These are phyloP conservation scores for Chlamydomonas urium DNA, from an alignment of 139 green algal genomes.

Conservation along the genomic window DNA sequence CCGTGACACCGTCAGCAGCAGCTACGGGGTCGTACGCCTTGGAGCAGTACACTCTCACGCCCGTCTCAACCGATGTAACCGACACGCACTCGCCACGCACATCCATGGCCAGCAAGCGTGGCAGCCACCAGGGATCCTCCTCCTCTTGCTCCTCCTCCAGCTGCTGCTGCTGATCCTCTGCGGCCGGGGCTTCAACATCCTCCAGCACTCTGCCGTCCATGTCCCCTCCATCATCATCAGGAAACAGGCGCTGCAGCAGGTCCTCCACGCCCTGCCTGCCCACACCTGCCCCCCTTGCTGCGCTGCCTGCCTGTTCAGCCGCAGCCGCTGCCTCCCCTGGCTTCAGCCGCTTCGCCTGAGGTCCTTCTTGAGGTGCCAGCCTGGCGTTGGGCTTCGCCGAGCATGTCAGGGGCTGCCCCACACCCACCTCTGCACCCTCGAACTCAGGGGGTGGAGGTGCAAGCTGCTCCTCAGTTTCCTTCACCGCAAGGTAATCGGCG, in stretches of 20 bases:
- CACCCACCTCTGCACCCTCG: background rate
- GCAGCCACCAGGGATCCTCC: background rate
- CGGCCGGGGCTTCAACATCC: too few relatives aligned
- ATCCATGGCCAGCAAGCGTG: constrained; percentile 2
- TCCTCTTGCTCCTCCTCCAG: background rate
- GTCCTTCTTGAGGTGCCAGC: background rate
- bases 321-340: too few relatives aligned
- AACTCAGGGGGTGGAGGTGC: background rate
- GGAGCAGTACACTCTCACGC: constrained; percentile 15
- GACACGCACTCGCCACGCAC: constrained; percentile 2
- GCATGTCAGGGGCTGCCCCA: background rate
- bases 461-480: background rate
- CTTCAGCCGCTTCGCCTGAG: background rate
- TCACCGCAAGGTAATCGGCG: background rate
- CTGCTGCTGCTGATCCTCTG: too few relatives aligned
- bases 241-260: background rate
- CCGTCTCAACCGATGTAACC: background rate
- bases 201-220: too few relatives aligned
- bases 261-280: background rate
- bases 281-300: background rate
- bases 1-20: too few relatives aligned
- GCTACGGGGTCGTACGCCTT: too few relatives aligned
- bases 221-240: background rate
- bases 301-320: background rate
- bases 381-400: background rate